Base-by-base conservation (phyloP, 2,329 filamentous ascomycete species). In the Claviceps purpurea region DNA sequence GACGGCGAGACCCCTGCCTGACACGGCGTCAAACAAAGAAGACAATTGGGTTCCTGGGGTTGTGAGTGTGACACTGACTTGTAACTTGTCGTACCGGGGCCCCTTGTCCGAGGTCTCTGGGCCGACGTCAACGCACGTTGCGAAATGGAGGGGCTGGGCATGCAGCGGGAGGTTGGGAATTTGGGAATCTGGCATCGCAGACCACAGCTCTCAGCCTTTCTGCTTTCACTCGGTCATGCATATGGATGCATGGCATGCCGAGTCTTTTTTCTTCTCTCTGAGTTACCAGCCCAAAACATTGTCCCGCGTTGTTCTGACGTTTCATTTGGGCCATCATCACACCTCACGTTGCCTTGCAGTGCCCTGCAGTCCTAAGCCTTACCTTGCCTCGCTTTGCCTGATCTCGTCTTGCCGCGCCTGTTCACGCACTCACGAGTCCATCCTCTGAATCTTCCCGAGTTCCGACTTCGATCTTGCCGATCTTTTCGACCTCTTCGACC, bases 101-200 rank as follows among this genome's bases (percentile, higher is more conserved):
- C 18, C 41, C 41, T 14, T 8, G 38, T 39, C 47, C 24, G 18
- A 49, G 30, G 50, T 47, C 39, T 48, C 42, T 41, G 42, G 22
- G 20, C 42, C 42, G 42, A 26, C 42, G 14, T 44, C 20, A 26
- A 44, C 24, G 48, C 34, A 47, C 42, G 24, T 24, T 18, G 44
- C 43, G 39, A 52, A 52, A 52, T 55, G 50, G 54, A 51, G 64
- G 64, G 64, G 64, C 55, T 66, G 63, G 64, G 26, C 26, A 30
- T 30, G 30, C 30, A 11, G 42, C 6, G 56, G 62, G 65, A 67
- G 65, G 65, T 62, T 66, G 65, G 65, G 65, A 47, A 10, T 16
- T 3, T 34, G 20, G 20, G 3, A 3, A 22, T 18, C 20, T 22
- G 30, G 30, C 30, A 34, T 34, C 30, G 30, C 30, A 34, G 30